phyloP scores from a whole-genome alignment of 208 protist species.

The Porcisia hertigi region DNA sequence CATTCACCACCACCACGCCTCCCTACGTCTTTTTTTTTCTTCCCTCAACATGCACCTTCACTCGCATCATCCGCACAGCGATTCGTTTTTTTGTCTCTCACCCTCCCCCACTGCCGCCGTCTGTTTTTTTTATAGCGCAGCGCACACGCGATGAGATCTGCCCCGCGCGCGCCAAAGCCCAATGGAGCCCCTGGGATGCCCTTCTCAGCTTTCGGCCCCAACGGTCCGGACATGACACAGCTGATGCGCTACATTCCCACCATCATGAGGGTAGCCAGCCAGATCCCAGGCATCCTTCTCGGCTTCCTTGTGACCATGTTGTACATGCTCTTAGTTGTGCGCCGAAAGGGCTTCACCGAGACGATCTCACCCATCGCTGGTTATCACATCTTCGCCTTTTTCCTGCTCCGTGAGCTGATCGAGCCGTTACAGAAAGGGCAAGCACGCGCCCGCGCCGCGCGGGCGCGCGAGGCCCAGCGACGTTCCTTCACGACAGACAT shows the following conservation, averaged over 20 bases:
- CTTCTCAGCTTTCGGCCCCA: conserved; percentile 18
- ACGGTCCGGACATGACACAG: conserved; percentile 28
- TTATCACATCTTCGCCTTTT: conserved; percentile 64
- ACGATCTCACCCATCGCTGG: conserved; percentile 61
- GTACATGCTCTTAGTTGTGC: conserved; percentile 47
- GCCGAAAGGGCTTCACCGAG: conserved; percentile 35
- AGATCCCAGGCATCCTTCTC: conserved; percentile 47
- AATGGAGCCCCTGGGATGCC: not conserved
- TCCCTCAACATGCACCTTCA: too few relatives aligned
- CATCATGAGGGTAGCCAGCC: conserved; percentile 38
- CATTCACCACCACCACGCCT: too few relatives aligned
- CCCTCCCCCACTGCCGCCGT: not conserved
- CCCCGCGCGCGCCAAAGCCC: not conserved
- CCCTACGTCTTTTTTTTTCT: too few relatives aligned
- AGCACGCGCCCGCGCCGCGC: conserved; percentile 9
- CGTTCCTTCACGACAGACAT: conserved; percentile 65
- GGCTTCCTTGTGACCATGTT: conserved; percentile 58
- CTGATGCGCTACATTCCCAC: conserved; percentile 59
- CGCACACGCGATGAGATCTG: not conserved
- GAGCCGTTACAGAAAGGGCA: conserved; percentile 39
- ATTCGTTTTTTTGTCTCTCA: not conserved
- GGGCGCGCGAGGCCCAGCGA: conserved; percentile 26
- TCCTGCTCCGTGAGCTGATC: conserved; percentile 58
- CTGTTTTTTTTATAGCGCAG: conserved; percentile 4
- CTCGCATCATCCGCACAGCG: not conserved